Base-by-base conservation (phyloP, 805 yeast genomes). In the Monosporozyma aquatica region DNA sequence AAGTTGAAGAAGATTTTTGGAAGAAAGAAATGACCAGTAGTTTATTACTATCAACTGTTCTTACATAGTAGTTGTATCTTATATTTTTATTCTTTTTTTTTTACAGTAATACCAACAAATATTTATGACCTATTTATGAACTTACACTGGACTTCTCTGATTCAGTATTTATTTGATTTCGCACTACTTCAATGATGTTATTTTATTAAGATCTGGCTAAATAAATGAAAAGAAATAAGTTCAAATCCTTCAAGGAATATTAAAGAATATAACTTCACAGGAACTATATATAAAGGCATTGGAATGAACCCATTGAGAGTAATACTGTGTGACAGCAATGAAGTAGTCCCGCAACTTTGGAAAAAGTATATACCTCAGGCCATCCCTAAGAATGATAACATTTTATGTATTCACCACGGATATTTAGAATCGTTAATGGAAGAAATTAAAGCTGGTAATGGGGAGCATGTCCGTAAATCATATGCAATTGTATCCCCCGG, bases 401-500 rank as follows among this genome's bases (percentile, higher is more conserved):
- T 34, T 17, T 28, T 52, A 14, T 23, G 32, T 20, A 43, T 52
- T 13, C 48, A 51, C 28, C 43, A 44, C 22, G 55, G 52, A 9
- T 23, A 20, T 17, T 34, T 52, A 10, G 47, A 49, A 13, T 33
- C 49, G 3, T 34, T 51, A 10, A 43, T 45, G 43, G 15, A 24
- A 15, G n/a, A 11, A 11, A 32, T 43, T 10, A 18, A 32, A n/a
- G 15, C 23, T 23, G 34, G 23, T 7, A 24, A 32, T 20, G 30
- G 14, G 7, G 40, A 18, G 4, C 37, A 43, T 11, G 11, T 33
- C 10, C 28, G 17, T 23, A 45, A 36, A 13, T 23, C 37, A 28
- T 45, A 42, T 53, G 44, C 67, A 52, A 60, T 74, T 14, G 66
- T 74, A 2, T 71, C 77, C 2, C 78, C 78, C 1, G 78, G 78